Evolutionary conservation across 163 green algal species (phyloP), one percentile per base, ranked within the genome.

Genomic region (Trebouxia gelatinosa): DNA sequence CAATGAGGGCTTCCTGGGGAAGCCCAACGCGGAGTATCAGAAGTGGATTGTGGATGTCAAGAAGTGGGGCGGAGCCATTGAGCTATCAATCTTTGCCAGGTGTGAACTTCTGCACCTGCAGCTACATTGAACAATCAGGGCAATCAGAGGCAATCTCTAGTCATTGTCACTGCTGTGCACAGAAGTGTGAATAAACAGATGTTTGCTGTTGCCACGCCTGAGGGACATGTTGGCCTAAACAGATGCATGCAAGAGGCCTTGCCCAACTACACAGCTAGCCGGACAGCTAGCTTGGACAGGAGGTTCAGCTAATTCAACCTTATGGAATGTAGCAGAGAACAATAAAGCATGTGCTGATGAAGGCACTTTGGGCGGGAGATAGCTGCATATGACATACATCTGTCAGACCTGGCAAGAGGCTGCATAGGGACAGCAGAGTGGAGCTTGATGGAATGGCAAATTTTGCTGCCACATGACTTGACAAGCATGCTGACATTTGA

Each of bases 11-110:
- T 93, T 97, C 62, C 85, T 99, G 57, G 95, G 88, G 11, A 93
- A 92, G 82, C 29, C 83, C 21, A 94, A 94, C n/a, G 75, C 58
- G 0, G 91, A 94, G 40, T 98, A 98, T 80, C 89, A 82, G 71
- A 50, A 77, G 61, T 94, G 84, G 80, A 92, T 91, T 48, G 23
- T 80, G 74, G 78, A 89, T 43, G 32, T 43, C 6, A 37, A 68
- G 67, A 90, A 91, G 50, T 97, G 94, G 94, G 94, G 95, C 31
- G 95, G 95, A 19, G 93, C 90, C 58, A 98, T 99, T n/a, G 95
- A 99, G 89, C 90, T 99, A 34, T 89, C 84, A 66, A 97, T 99
- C 75, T 86, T 99, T 37, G 81, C 89, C 1, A 83, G 81, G 37
- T 83, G 13, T 50, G 54, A 29, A 4, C 7, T 46, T 38, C 26